Conservation (phyloP, 2,329 filamentous ascomycete genomes). For the Colletotrichum chrysophilum region DNA sequence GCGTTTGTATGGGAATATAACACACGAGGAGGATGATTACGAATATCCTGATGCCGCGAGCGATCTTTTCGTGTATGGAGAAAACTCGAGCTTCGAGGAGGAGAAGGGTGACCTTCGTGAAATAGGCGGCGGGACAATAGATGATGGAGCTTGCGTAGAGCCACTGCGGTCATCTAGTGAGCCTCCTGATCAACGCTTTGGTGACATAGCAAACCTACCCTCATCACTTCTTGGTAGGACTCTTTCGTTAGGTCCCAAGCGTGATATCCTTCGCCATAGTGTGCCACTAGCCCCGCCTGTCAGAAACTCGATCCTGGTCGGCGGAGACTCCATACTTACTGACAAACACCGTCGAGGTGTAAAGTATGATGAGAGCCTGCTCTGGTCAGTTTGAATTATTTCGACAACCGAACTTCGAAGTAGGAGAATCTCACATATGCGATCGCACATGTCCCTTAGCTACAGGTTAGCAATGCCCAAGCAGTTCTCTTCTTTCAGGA, state of each 20-base stretch:
- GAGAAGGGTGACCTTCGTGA: constrained; percentile 36
- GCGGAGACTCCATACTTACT: background rate
- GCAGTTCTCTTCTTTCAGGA: too few relatives aligned
- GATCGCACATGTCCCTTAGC: constrained; percentile 6
- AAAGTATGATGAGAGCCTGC: background rate
- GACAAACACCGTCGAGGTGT: constrained; percentile 1
- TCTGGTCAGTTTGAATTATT: background rate
- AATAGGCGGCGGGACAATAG: constrained; percentile 33
- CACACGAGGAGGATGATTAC: constrained; percentile 27
- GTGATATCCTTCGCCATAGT: constrained; percentile 27
- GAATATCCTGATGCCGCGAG: constrained; percentile 32
- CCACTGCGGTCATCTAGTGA: constrained; percentile 21
- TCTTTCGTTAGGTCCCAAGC: constrained; percentile 26
- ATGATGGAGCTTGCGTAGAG: constrained; percentile 31
- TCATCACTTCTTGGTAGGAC: constrained; percentile 20
- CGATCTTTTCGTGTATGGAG: constrained; percentile 25
- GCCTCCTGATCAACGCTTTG: background rate
- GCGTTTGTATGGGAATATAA: constrained; percentile 31
- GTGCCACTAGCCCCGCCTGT: constrained; percentile 23
- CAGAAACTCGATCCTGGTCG: background rate
- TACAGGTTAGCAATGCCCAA: background rate
- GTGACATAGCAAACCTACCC: background rate
- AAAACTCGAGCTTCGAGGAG: constrained; percentile 37
- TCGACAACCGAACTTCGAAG: background rate
- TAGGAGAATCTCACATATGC: background rate